Percentiles rank a stretch among this genome's conserved stretches.
Conservation (phyloP, 2,329 filamentous ascomycete genomes). For the Lomentospora prolificans region DNA sequence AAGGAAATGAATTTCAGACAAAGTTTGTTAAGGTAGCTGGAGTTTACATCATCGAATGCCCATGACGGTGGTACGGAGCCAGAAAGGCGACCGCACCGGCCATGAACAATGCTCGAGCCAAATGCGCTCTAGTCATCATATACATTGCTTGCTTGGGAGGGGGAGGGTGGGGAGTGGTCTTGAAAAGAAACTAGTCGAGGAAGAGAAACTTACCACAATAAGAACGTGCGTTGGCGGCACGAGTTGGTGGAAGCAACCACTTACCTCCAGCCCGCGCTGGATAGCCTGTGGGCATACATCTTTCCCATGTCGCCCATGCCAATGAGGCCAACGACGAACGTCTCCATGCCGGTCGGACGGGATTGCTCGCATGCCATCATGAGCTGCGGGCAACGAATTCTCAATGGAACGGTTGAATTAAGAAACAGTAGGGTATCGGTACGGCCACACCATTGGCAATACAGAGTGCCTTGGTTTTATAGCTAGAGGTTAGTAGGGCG, state of each 20-base stretch:
- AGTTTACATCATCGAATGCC: constrained; percentile 95
- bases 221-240: constrained; percentile 10
- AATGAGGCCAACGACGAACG: constrained; percentile 82
- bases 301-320: constrained; percentile 99
- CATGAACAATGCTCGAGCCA: constrained; percentile 93
- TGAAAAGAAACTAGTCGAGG: background rate
- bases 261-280: constrained; percentile 92
- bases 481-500: background rate
- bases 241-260: constrained; percentile 16
- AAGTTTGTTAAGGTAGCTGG: constrained; percentile 84
- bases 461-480: background rate
- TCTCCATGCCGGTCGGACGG: constrained; percentile 38
- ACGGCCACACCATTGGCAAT: background rate
- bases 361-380: background rate
- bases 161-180: constrained; percentile 6
- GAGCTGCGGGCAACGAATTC: background rate
- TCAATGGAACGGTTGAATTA: background rate
- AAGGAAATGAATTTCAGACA: constrained; percentile 60
- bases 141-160: constrained; percentile 14
- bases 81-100: constrained; percentile 62
- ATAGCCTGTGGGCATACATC: constrained; percentile 89
- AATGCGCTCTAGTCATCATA: constrained; percentile 99
- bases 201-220: constrained; percentile 27
- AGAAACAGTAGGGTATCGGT: background rate
- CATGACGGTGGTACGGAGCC: constrained; percentile 48